phyloP scores from a whole-genome alignment of 225 moss, liverwort and hornwort genomes.

The Bryoerythrophyllum caledonicum region DNA sequence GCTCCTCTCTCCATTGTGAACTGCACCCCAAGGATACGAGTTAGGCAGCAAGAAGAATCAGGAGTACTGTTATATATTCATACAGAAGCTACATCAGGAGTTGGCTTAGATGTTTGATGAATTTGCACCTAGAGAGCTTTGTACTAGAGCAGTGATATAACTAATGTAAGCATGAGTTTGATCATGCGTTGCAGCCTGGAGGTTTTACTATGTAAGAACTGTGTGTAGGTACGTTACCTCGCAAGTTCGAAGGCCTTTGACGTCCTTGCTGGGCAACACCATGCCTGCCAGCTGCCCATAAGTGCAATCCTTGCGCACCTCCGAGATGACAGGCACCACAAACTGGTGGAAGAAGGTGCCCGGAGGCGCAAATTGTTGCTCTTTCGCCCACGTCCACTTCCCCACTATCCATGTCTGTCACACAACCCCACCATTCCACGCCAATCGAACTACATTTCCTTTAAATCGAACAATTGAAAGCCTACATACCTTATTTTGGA shows the following conservation, averaged over 20 bases:
- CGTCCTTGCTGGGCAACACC: slow-evolving; percentile 55
- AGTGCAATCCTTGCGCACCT: slow-evolving; percentile 80
- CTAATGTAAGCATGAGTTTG: too few relatives aligned
- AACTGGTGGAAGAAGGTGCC: slow-evolving; percentile 95
- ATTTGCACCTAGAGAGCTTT: too few relatives aligned
- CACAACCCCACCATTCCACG: background rate
- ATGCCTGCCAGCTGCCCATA: slow-evolving; percentile 84
- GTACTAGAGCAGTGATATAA: too few relatives aligned
- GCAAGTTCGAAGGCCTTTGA: slow-evolving; percentile 70
- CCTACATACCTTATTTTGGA: too few relatives aligned
- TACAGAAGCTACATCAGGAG: too few relatives aligned
- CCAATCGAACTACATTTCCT: background rate
- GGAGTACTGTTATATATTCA: too few relatives aligned
- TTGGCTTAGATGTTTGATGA: too few relatives aligned
- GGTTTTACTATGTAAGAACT: too few relatives aligned
- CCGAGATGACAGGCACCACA: slow-evolving; percentile 76
- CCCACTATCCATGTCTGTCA: slow-evolving; percentile 91
- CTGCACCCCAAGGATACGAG: slow-evolving; percentile 6
- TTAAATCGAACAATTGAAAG: background rate
- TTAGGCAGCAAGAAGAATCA: too few relatives aligned
- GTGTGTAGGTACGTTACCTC: slow-evolving; percentile 46
- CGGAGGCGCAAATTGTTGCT: slow-evolving; percentile 75
- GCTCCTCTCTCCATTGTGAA: slow-evolving; percentile 47
- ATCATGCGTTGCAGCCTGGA: too few relatives aligned
- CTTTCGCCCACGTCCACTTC: slow-evolving; percentile 70